Conservation (phyloP, 2,329 filamentous ascomycete species). For the Capronia coronata region DNA sequence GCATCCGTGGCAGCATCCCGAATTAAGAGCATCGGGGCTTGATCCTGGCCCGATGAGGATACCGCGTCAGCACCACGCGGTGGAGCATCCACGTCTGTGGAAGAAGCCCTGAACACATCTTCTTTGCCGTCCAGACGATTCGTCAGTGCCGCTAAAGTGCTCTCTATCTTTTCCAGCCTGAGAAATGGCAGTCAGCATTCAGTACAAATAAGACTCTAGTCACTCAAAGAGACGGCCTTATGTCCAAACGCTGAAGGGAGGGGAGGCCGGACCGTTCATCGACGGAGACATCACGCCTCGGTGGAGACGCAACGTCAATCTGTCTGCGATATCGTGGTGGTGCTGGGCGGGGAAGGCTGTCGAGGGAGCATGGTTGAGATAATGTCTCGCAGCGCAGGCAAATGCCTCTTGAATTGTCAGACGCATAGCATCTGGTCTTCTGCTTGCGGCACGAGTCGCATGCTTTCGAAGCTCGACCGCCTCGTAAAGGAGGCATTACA, state of each 20-base stretch:
- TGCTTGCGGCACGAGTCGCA: slow-evolving; percentile 37
- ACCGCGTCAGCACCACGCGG: no score
- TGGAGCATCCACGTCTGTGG: no score
- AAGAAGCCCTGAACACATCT: neutral
- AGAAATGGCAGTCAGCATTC: neutral
- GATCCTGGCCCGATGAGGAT: slow-evolving; percentile 2
- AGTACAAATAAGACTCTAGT: no score
- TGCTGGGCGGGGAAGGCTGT: no score
- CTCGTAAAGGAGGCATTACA: slow-evolving; percentile 7
- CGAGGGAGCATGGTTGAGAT: slow-evolving; percentile 33
- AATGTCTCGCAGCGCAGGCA: slow-evolving; percentile 38
- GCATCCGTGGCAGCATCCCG: slow-evolving; percentile 31
- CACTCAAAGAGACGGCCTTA: no score
- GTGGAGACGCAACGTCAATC: no score
- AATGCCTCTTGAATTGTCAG: slow-evolving; percentile 28
- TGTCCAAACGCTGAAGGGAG: no score
- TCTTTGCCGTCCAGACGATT: neutral
- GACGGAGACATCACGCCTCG: neutral
- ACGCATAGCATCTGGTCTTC: slow-evolving; percentile 40
- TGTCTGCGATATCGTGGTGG: no score
- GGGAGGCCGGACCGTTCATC: neutral
- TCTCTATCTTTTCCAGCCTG: neutral
- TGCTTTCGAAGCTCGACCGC: slow-evolving; percentile 26
- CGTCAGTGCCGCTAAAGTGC: neutral
- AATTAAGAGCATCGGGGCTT: slow-evolving; percentile 32